A percentile compares a stretch with the other conserved stretches of the same genome.
Conservation (phyloP, 2,329 filamentous ascomycete species). For the Akanthomyces dipterigenus region DNA sequence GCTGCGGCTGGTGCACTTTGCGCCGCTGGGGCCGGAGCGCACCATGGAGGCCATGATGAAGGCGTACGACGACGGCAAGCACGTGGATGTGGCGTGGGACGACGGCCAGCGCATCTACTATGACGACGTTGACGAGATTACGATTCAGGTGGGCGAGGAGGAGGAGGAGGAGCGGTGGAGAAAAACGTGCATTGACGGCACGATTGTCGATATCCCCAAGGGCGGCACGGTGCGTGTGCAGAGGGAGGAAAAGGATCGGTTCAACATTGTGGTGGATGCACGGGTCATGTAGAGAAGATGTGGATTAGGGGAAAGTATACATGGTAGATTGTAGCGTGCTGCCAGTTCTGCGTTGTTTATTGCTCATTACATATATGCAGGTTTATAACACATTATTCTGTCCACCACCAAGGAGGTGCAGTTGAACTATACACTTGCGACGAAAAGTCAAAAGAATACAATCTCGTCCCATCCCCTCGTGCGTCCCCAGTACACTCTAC, state of each 20-base stretch:
- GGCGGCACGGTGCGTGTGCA: conserved; percentile 64
- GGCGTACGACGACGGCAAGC: conserved; percentile 52
- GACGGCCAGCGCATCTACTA: conserved; percentile 60
- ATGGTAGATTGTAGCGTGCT: neutral
- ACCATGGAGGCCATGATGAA: conserved; percentile 71
- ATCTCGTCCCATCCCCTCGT: too few relatives aligned
- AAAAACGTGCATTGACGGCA: conserved; percentile 86
- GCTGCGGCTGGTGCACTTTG: conserved; percentile 70
- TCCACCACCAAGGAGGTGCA: neutral
- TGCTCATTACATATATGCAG: neutral
- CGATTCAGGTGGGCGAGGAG: conserved; percentile 59
- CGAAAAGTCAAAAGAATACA: neutral
- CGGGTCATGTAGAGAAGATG: conserved; percentile 1
- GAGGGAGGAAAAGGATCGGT: conserved; percentile 34
- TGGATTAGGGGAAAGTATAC: neutral
- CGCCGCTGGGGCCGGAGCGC: conserved; percentile 53
- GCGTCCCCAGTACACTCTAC: neutral
- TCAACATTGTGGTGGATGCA: conserved; percentile 39
- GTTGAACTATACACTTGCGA: neutral
- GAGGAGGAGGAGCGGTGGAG: conserved; percentile 71
- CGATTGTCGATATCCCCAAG: conserved; percentile 66
- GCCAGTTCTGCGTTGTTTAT: neutral
- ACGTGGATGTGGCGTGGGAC: conserved; percentile 44
- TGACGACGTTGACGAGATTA: conserved; percentile 59
- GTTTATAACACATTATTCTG: too few relatives aligned